Conservation (phyloP, 2,329 filamentous ascomycete genomes). For the Colletotrichum sp. region DNA sequence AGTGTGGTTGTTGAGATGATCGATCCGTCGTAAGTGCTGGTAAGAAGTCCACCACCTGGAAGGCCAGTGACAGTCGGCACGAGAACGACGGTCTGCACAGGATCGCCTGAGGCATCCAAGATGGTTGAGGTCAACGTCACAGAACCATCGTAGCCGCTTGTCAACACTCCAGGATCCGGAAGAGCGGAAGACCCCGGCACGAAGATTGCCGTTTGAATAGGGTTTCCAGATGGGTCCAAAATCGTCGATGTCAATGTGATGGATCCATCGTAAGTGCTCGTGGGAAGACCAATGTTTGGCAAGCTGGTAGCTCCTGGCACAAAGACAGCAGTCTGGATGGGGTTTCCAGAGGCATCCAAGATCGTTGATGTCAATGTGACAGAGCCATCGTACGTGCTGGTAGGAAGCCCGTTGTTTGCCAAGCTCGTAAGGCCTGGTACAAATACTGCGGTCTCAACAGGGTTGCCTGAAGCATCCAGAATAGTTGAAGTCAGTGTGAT, state of each 20-base stretch:
- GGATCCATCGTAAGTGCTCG: conserved; percentile 1
- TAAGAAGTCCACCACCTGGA: not conserved
- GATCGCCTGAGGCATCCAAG: not conserved
- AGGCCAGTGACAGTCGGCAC: not conserved
- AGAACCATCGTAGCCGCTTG: not conserved
- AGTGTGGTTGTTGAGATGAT: not conserved
- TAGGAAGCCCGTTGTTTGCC: not conserved
- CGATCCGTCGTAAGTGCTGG: conserved; percentile 5
- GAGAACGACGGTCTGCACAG: not conserved
- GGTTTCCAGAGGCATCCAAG: not conserved
- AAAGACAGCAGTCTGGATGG: not conserved
- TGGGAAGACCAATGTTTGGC: not conserved
- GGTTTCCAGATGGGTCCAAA: not conserved
- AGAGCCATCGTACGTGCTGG: not conserved
- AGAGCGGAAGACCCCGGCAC: not conserved
- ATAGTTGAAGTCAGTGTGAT: not conserved
- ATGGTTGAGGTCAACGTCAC: not conserved
- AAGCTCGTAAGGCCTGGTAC: not conserved
- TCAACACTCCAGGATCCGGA: not conserved
- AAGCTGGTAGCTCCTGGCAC: not conserved
- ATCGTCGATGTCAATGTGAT: not conserved
- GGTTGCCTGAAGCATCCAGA: not conserved
- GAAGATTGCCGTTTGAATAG: not conserved
- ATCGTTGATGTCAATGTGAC: not conserved
- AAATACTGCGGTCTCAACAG: not conserved